phyloP scores from a whole-genome alignment of 352 stramenopile species.

The Blastocystis sp. region DNA sequence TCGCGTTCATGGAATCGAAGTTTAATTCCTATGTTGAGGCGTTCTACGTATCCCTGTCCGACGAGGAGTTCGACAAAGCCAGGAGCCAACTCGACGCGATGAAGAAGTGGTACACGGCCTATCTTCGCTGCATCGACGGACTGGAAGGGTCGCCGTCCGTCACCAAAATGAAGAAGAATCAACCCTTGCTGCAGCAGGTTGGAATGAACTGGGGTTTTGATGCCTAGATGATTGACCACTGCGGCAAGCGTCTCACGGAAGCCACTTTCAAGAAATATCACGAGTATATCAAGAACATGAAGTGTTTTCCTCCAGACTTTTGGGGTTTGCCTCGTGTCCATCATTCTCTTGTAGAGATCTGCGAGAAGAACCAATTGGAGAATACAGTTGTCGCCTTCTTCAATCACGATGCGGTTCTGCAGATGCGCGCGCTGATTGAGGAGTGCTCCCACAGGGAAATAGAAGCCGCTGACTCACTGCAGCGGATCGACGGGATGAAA shows the following conservation, averaged over 20 bases:
- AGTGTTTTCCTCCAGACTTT: slow-evolving; percentile 30
- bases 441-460: slow-evolving; percentile 10
- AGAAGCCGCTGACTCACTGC: background rate
- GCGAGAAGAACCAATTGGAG: slow-evolving; percentile 2
- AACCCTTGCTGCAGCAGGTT: slow-evolving; percentile 22
- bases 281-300: background rate
- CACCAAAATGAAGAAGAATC: background rate
- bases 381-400: background rate
- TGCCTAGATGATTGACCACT: slow-evolving; percentile 25
- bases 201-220: background rate
- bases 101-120: slow-evolving; percentile 14
- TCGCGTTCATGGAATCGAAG: slow-evolving; percentile 26
- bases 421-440: slow-evolving; percentile 20
- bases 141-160: background rate
- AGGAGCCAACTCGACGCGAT: slow-evolving; percentile 2
- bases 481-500: background rate
- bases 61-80: slow-evolving; percentile 27
- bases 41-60: slow-evolving; percentile 47
- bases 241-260: slow-evolving; percentile 25
- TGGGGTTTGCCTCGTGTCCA: slow-evolving; percentile 8
- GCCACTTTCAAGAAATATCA: slow-evolving; percentile 15
- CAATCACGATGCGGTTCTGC: slow-evolving; percentile 9
- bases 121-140: background rate
- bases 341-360: background rate
- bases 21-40: slow-evolving; percentile 58